Conservation (phyloP, 495 filamentous ascomycete species). For the Penicillium subrubescens region DNA sequence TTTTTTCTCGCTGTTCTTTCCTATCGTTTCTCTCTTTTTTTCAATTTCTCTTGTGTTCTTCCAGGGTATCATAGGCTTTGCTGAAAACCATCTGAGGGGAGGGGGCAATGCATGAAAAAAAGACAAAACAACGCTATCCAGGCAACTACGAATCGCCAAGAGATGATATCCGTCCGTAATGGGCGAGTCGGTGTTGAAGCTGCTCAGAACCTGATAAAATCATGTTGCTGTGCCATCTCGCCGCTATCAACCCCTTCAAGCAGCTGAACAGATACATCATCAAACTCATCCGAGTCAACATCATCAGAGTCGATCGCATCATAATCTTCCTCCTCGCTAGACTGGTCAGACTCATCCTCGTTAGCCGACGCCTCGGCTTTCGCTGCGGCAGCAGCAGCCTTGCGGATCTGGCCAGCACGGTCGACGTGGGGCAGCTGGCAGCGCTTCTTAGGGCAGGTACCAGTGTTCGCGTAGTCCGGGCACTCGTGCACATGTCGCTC, state of each 20-base stretch:
- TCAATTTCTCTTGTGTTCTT: not conserved
- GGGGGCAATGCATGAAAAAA: not conserved
- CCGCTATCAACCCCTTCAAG: constrained; percentile 47
- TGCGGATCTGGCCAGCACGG: constrained; percentile 73
- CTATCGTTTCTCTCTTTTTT: not conserved
- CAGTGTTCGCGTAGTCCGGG: constrained; percentile 91
- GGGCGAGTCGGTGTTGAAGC: not conserved
- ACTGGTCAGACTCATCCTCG: constrained; percentile 72
- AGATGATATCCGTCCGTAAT: not conserved
- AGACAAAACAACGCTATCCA: constrained; percentile 10
- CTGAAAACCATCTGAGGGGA: constrained; percentile 2
- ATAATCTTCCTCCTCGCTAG: constrained; percentile 80
- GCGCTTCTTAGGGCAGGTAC: constrained; percentile 76
- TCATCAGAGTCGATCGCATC: constrained; percentile 80
- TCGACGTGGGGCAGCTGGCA: constrained; percentile 88
- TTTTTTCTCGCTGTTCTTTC: not conserved
- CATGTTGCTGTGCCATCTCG: constrained; percentile 65
- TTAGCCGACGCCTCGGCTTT: constrained; percentile 33
- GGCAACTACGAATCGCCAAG: constrained; percentile 14
- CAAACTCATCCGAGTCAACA: constrained; percentile 84
- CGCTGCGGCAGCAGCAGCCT: constrained; percentile 48
- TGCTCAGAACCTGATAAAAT: constrained; percentile 63
- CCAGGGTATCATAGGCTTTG: constrained; percentile 4
- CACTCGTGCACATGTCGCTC: constrained; percentile 90
- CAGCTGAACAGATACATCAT: constrained; percentile 62